Base-by-base conservation (phyloP, 2,329 filamentous ascomycete genomes). In the Ophiocordyceps australis region DNA sequence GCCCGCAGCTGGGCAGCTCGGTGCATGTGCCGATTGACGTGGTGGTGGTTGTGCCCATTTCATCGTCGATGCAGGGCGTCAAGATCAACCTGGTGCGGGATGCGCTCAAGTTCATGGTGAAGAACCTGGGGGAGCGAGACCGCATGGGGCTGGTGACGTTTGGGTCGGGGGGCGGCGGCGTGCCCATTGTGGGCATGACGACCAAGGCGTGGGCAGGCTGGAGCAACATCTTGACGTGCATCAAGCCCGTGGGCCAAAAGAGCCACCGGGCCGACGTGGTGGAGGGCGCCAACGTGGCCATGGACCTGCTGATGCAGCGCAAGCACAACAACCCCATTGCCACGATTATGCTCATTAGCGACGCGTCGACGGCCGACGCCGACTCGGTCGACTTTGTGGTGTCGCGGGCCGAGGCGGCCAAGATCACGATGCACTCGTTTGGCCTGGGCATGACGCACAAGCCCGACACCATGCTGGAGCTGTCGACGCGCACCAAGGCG, bases 381-480 rank as follows among this genome's bases (percentile, higher is more conserved):
- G 89, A 95, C 43, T 92, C 85, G 42, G 86, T 95, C 17, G 86
- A 98, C 49, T 98, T 98, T 48, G 89, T 98, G 9, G 81, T 95
- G 20, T 94, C 89, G 10, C 68, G 89, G 39, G 89, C 89, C 5
- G 89, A 98, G 57, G 89, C 89, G 29, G 89, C 89, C 35, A 98
- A 98, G 54, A 89, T 98, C 39, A 74, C 81, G 9, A 93, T 98
- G 28, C 83, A 95, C 50, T 94, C 89, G 0, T 98, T 98, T 40
- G 89, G 89, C 18, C 65, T 98, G 12, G 89, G 89, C 26, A 73
- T 94, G 59, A 95, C 86, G 1, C 89, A 98, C 53, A 95, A 95
- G 53, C 89, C 89, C 5, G 89, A 98, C 45, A 94, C 85, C 1
- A 92, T 98, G 83, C 93, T 98, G 34, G 86, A 95, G 52, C 59